Percentiles rank a stretch among this genome's conserved stretches.
These are phyloP conservation scores for Rhinocladiella similis DNA, from an alignment of 2,329 filamentous ascomycete species.

Conservation along the genomic window DNA sequence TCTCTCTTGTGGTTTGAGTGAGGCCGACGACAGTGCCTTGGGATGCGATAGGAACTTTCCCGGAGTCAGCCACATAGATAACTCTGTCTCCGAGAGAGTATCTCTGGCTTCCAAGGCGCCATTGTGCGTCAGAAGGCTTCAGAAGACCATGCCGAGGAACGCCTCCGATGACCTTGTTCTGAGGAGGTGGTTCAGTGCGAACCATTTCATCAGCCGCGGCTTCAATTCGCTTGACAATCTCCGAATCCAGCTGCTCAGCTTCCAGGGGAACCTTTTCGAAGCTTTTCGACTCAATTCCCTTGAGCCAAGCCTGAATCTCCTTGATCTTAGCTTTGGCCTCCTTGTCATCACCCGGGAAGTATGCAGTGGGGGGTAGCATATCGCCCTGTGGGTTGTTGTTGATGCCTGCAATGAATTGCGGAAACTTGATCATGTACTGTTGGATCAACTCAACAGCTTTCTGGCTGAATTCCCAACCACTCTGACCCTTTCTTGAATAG, in stretches of 20 bases:
- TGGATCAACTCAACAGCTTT: slow-evolving; percentile 78
- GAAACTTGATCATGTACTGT: slow-evolving; percentile 90
- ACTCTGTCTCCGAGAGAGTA: slow-evolving; percentile 88
- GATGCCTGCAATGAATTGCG: slow-evolving; percentile 90
- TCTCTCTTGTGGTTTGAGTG: slow-evolving; percentile 78
- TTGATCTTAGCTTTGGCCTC: slow-evolving; percentile 79
- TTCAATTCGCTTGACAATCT: slow-evolving; percentile 80
- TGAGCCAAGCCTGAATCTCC: slow-evolving; percentile 92
- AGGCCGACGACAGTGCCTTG: slow-evolving; percentile 93
- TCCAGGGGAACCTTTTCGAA: slow-evolving; percentile 96
- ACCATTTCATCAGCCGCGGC: slow-evolving; percentile 67
- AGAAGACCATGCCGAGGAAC: slow-evolving; percentile 85
- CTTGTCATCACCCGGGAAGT: slow-evolving; percentile 66
- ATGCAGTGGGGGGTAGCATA: slow-evolving; percentile 79
- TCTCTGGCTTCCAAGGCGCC: slow-evolving; percentile 79
- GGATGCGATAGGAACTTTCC: slow-evolving; percentile 90
- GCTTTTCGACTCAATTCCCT: slow-evolving; percentile 83
- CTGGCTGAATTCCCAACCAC: slow-evolving; percentile 93
- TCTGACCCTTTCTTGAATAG: slow-evolving; percentile 82
- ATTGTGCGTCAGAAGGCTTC: slow-evolving; percentile 94
- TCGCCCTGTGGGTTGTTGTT: slow-evolving; percentile 82
- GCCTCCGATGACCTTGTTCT: slow-evolving; percentile 70
- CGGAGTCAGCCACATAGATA: slow-evolving; percentile 87
- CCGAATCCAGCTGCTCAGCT: slow-evolving; percentile 92
- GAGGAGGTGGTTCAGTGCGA: slow-evolving; percentile 52